Evolutionary conservation across 176 grass and related monocot genomes (phyloP), one percentile per base, ranked within the genome.

Genomic region (Musa acuminata): DNA sequence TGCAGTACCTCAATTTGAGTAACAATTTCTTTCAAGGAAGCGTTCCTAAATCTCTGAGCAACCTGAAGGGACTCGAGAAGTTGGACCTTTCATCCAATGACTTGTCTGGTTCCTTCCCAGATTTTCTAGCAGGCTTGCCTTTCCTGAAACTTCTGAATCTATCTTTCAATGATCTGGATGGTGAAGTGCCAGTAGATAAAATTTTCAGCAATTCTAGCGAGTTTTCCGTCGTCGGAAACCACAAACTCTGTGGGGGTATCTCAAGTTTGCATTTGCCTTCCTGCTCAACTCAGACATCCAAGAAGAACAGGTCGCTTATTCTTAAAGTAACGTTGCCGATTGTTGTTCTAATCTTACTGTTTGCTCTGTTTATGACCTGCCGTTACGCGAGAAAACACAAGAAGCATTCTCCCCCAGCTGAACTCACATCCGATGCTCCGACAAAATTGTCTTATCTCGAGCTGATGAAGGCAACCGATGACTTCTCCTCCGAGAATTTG

Each of bases 81-180:
- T 6, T 96, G 52, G 88, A 96, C 83, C 52, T 96, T 51, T 91
- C 88, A 1, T 16, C 0, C 0, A 96, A 96, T 1, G 85, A 73
- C 13, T 70, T 96, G 16, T 84, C 71, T 0, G 86, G 84, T 29
- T 1, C 53, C 73, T 73, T 91, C 0, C 88, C 88, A 19, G 64
- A 64, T 0, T 91, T 85, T 24, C 55, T 91, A 4, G 22, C 49
- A 80, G 13, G 29, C 11, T 64, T 85, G 3, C 49, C 11, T 53
- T 69, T 19, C 76, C 59, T 91, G 54, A 24, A 82, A 12, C 43
- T 70, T 64, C 72, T 91, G 21, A 87, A 87, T 49, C 72, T 87
- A n/a, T 87, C 88, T 20, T 91, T 85, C 77, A 89, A 89, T 17
- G 14, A 81, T 70, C 78, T 89, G 16, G 25, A 67, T 13, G 87